These are phyloP conservation scores for Pleomassaria siparia DNA, from an alignment of 2,329 filamentous ascomycete genomes.

Conservation along the genomic window DNA sequence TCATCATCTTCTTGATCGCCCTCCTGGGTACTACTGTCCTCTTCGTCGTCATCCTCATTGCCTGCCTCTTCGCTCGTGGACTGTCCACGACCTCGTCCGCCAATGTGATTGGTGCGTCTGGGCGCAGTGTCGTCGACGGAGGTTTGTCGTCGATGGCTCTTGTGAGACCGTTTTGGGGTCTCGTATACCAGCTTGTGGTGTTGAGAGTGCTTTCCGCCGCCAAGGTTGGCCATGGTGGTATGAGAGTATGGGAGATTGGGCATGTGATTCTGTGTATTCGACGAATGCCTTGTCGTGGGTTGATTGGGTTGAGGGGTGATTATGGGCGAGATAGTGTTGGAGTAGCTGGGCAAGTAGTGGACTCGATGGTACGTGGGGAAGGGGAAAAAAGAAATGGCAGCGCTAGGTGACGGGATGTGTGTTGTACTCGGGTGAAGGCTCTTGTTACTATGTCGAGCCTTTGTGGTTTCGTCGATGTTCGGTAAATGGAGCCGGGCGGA, in stretches of 20 bases:
- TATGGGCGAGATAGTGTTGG: not conserved
- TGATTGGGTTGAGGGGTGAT: not conserved
- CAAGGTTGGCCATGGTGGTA: slow-evolving; percentile 28
- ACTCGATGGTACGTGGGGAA: slow-evolving; percentile 8
- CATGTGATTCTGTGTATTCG: slow-evolving; percentile 18
- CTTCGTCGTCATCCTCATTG: slow-evolving; percentile 39
- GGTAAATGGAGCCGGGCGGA: slow-evolving; percentile 29
- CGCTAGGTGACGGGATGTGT: slow-evolving; percentile 27
- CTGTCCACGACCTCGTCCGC: slow-evolving; percentile 28
- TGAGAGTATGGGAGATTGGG: slow-evolving; percentile 27
- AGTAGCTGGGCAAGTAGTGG: slow-evolving; percentile 3
- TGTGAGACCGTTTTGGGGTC: slow-evolving; percentile 19
- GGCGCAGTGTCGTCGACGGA: slow-evolving; percentile 20
- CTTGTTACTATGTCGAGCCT: slow-evolving; percentile 41
- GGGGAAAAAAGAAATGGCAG: slow-evolving; percentile 17
- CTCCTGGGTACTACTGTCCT: slow-evolving; percentile 33
- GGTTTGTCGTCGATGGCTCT: slow-evolving; percentile 24
- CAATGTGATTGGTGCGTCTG: slow-evolving; percentile 22
- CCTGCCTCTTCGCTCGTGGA: slow-evolving; percentile 30
- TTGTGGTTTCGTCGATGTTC: slow-evolving; percentile 37
- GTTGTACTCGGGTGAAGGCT: slow-evolving; percentile 38
- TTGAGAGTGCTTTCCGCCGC: slow-evolving; percentile 32
- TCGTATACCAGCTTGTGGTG: slow-evolving; percentile 32
- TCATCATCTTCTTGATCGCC: slow-evolving; percentile 41
- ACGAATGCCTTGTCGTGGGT: not conserved